These are phyloP conservation scores for Hygrocybe punicea DNA, from an alignment of 768 basidiomycete genomes.

Conservation along the genomic window DNA sequence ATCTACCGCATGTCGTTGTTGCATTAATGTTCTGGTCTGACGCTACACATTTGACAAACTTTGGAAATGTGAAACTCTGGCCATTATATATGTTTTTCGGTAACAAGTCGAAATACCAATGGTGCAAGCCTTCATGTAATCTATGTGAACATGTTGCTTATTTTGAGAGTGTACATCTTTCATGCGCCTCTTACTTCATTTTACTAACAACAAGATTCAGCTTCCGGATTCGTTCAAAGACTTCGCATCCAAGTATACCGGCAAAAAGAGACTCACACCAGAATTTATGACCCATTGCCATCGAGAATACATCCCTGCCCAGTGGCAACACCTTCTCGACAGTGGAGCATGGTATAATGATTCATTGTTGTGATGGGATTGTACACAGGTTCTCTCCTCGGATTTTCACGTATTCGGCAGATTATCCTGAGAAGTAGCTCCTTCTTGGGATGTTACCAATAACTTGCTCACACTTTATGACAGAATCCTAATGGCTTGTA, in stretches of 20 bases:
- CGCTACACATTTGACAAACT: too few species aligned
- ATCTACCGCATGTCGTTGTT: too few species aligned
- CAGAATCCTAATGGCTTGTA: conserved; percentile 1
- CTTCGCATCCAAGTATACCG: not conserved
- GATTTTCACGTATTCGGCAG: conserved; percentile 31
- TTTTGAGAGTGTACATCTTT: conserved; percentile 2
- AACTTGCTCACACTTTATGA: not conserved
- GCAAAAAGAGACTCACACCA: too few species aligned
- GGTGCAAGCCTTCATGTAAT: not conserved
- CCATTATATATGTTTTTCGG: conserved; percentile 14
- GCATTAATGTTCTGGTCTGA: too few species aligned
- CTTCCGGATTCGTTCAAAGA: not conserved
- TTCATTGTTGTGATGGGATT: conserved; percentile 29
- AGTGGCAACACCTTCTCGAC: conserved; percentile 28
- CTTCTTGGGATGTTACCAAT: not conserved
- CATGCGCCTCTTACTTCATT: not conserved
- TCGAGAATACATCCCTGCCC: conserved; percentile 33
- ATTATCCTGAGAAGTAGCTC: conserved; percentile 36
- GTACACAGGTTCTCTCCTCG: conserved; percentile 24
- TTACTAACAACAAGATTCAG: not conserved
- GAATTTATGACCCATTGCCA: conserved; percentile 27
- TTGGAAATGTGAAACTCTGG: too few species aligned
- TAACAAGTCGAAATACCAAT: too few species aligned
- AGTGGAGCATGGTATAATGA: conserved; percentile 29
- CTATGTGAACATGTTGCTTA: conserved; percentile 5